Evolutionary conservation across 1,284 basidiomycete genomes (phyloP), one percentile per base, ranked within the genome.

Genomic region (Ceratobasidium sp.): DNA sequence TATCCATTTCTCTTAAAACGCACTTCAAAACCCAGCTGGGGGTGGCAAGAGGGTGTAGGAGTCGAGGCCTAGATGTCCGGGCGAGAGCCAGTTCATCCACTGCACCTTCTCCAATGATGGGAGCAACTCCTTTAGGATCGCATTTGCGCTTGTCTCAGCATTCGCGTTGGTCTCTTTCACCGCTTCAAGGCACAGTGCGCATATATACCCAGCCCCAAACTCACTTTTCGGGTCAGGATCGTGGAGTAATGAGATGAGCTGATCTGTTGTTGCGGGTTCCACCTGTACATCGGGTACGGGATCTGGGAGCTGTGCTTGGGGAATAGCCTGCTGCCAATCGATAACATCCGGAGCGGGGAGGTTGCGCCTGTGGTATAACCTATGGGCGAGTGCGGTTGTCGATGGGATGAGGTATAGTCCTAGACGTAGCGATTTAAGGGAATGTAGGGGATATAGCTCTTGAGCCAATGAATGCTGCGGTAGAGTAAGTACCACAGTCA

Each of bases 361-460:
- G 18, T 50, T 62, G 7, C 33, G 73, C 20, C 62, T 30, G 27
- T 75, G 73, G n/a, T 66, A 75, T 54, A 75, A 14, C 38, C 73
- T 27, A 44, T 75, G 73, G 5, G 73, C 46, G n/a, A 75, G 50
- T n/a, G 66, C 73, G 2, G 50, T 75, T 23, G 60, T 33, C 7
- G 73, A 75, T 18, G 73, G 73, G 10, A 66, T 48, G 33, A 75
- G 38, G 62, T 75, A 75, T 2, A 75, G 73, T n/a, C 62, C 73
- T n/a, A 75, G 20, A 20, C 62, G 46, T 20, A 75, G 50, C 38
- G 60, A 75, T 30, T 38, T 62, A 16, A 75, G 60, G 16, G 35
- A n/a, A n/a, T 75, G 18, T 2, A 75, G 62, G 16, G 73, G 73
- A 7, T 23, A 16, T 6, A 75, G 50, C 38, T 75, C 73, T n/a